Evolutionary conservation across 1,284 basidiomycete species (phyloP).

Genomic region (Cerrena zonata): DNA sequence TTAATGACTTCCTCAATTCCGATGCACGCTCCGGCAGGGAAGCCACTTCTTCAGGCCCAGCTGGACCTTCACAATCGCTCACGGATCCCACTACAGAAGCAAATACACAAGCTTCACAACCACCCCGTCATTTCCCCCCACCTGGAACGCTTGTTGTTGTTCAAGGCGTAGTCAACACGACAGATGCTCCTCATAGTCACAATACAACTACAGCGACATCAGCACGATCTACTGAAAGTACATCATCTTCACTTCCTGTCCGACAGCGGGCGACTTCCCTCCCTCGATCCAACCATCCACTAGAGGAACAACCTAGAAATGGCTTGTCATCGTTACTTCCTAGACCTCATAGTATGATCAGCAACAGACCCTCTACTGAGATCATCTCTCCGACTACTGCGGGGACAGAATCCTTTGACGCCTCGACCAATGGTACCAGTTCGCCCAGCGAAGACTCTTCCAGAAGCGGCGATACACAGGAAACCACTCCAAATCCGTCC

Average conservation of each 20-base stretch:
- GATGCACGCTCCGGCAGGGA: neutral
- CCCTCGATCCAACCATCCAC: constrained; percentile 3
- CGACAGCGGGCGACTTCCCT: constrained; percentile 17
- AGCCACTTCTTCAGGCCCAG: neutral
- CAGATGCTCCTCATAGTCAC: constrained; percentile 40
- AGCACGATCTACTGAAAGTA: constrained; percentile 8
- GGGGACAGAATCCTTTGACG: neutral
- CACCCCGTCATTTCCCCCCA: constrained; percentile 53
- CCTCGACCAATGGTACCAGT: constrained; percentile 6
- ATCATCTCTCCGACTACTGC: constrained; percentile 5
- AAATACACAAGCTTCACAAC: constrained; percentile 10
- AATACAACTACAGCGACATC: constrained; percentile 10
- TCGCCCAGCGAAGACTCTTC: constrained; percentile 8
- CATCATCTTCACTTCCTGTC: constrained; percentile 2
- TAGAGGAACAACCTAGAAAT: constrained; percentile 19
- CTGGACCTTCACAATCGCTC: neutral
- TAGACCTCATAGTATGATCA: constrained; percentile 10
- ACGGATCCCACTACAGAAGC: constrained; percentile 9
- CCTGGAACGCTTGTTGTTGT: constrained; percentile 74
- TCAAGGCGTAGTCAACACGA: constrained; percentile 75
- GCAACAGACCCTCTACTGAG: constrained; percentile 9
- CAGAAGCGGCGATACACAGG: constrained; percentile 5
- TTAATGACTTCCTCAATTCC: constrained; percentile 14
- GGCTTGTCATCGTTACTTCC: constrained; percentile 23
- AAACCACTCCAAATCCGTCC: constrained; percentile 16